These are phyloP conservation scores for Plasmodium adleri DNA, from an alignment of 169 alveolate genomes.

Conservation along the genomic window DNA sequence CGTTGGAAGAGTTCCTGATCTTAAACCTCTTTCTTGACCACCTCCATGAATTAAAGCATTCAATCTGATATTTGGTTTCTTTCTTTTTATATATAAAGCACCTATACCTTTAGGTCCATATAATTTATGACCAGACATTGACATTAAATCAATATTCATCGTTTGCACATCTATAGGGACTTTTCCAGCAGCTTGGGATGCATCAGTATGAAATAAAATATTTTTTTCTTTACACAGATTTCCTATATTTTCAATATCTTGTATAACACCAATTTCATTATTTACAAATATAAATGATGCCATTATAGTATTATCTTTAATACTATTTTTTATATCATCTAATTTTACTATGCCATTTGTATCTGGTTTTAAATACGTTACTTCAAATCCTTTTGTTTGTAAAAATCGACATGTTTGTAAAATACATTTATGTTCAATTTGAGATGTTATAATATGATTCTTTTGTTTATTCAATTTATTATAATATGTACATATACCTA, in stretches of 20 bases:
- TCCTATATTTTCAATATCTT: slow-evolving; percentile 95
- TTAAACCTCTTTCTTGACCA: slow-evolving; percentile 98
- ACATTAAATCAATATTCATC: slow-evolving; percentile 93
- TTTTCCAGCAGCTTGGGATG: slow-evolving; percentile 96
- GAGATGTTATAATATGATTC: slow-evolving; percentile 97
- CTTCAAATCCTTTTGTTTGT: slow-evolving; percentile 93
- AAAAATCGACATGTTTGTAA: slow-evolving; percentile 93
- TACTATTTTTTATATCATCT: slow-evolving; percentile 91
- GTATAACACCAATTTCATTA: slow-evolving; percentile 98
- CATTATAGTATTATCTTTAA: slow-evolving; percentile 95
- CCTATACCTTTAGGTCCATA: slow-evolving; percentile 99
- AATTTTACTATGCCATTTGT: slow-evolving; percentile 91
- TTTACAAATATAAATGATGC: slow-evolving; percentile 96
- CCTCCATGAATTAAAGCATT: slow-evolving; percentile 98
- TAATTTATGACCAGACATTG: slow-evolving; percentile 97
- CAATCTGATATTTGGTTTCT: slow-evolving; percentile 96
- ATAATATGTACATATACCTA: slow-evolving; percentile 92
- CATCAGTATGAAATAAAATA: slow-evolving; percentile 96
- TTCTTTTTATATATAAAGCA: slow-evolving; percentile 95
- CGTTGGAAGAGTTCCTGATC: slow-evolving; percentile 97
- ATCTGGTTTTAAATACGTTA: slow-evolving; percentile 95
- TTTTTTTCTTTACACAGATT: slow-evolving; percentile 93
- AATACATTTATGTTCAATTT: slow-evolving; percentile 98
- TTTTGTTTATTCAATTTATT: slow-evolving; percentile 84
- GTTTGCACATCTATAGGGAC: slow-evolving; percentile 94